These are phyloP conservation scores for Pseudogymnoascus sp. DNA, from an alignment of 2,329 filamentous ascomycete species.

Conservation along the genomic window DNA sequence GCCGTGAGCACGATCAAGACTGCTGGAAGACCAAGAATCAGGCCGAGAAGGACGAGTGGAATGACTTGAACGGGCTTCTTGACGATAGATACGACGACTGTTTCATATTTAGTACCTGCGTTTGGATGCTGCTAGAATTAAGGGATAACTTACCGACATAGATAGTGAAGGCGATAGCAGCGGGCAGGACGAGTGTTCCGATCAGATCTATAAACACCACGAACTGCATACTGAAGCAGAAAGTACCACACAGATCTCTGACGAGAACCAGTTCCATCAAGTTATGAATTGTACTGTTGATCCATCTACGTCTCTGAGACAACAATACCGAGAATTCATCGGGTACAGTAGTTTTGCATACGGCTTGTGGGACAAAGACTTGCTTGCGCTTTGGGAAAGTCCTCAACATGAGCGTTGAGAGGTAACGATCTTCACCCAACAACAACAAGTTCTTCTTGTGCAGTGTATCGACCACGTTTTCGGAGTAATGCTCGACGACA, in stretches of 20 bases:
- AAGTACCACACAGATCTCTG: slow-evolving; percentile 91
- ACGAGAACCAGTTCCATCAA: slow-evolving; percentile 96
- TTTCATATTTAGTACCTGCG: slow-evolving; percentile 17
- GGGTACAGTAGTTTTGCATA: slow-evolving; percentile 97
- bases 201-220: slow-evolving; percentile 92
- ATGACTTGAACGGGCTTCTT: slow-evolving; percentile 73
- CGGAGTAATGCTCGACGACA: slow-evolving; percentile 97
- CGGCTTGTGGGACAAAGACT: slow-evolving; percentile 94
- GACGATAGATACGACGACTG: slow-evolving; percentile 81
- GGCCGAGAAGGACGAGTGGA: slow-evolving; percentile 75
- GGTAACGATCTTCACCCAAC: slow-evolving; percentile 87
- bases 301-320: slow-evolving; percentile 94
- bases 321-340: slow-evolving; percentile 87
- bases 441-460: slow-evolving; percentile 95
- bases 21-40: slow-evolving; percentile 90
- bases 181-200: slow-evolving; percentile 88
- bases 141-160: slow-evolving; percentile 69
- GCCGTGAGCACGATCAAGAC: slow-evolving; percentile 89
- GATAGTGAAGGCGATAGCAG: slow-evolving; percentile 93
- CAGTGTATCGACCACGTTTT: slow-evolving; percentile 96
- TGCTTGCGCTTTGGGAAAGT: slow-evolving; percentile 99
- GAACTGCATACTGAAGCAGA: slow-evolving; percentile 99
- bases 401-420: slow-evolving; percentile 95
- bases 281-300: slow-evolving; percentile 98
- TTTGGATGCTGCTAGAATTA: neutral